A percentile compares a stretch with the other conserved stretches of the same genome.
phyloP scores from a whole-genome alignment of 768 basidiomycete genomes.

The Rhizopogon sp. region DNA sequence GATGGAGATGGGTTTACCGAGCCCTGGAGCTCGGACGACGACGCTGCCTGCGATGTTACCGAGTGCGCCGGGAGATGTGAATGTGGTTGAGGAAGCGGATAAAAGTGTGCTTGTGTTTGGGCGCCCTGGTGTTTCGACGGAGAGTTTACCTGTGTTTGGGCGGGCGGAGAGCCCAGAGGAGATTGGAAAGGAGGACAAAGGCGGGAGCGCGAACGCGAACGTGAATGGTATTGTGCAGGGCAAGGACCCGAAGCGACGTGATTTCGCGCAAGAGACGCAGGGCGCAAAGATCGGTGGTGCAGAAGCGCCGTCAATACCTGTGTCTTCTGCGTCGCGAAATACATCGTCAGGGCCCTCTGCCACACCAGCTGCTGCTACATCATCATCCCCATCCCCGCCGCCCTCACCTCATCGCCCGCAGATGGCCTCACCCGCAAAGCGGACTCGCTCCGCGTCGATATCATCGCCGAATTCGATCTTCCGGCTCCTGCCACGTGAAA shows the following conservation, averaged over 20 bases:
- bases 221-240: conserved; percentile 1
- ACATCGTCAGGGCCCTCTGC: conserved; percentile 16
- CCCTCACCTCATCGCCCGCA: conserved; percentile 62
- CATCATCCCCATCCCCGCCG: conserved; percentile 33
- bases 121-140: conserved; percentile 73
- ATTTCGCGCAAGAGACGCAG: not conserved
- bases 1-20: conserved; percentile 15
- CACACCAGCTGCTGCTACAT: conserved; percentile 18
- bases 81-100: conserved; percentile 44
- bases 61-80: not conserved
- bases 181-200: not conserved
- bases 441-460: conserved; percentile 17
- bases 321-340: not conserved
- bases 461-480: conserved; percentile 80
- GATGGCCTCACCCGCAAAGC: conserved; percentile 31
- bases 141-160: conserved; percentile 43
- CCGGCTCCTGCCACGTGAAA: conserved; percentile 90
- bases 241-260: not conserved
- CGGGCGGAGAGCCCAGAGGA: not conserved
- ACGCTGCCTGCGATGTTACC: conserved; percentile 28
- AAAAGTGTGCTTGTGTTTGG: conserved; percentile 73
- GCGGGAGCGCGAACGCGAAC: not conserved
- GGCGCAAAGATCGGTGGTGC: not conserved
- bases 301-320: not conserved
- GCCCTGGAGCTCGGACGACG: conserved; percentile 19